Base-by-base conservation (phyloP, 2,329 filamentous ascomycete genomes). In the Aspergillus awamori region DNA sequence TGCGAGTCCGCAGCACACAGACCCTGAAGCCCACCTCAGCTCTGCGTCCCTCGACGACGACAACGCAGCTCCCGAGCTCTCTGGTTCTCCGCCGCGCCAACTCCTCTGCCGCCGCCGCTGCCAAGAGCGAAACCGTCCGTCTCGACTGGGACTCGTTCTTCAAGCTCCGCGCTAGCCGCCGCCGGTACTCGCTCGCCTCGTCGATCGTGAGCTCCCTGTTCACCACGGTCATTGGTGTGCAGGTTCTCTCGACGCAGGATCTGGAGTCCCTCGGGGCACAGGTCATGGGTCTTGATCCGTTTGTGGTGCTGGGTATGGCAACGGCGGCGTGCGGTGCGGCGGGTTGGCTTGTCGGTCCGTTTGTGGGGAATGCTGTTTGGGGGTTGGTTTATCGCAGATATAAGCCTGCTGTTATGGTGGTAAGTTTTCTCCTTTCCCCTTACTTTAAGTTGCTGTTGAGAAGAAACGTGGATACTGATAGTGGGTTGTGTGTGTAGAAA, bases 141-240 rank as follows among this genome's bases (percentile, higher is more conserved):
- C 86, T 93, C 45, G 86, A 92, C 79, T 98, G 94, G 94, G 89
- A 97, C 81, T 88, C 87, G 56, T 98, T 97, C 83, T 96, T 98
- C 83, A 87, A 87, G 74, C 88, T 98, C 62, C 92, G 94, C 72
- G 90, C 92, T 70, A 90, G 88, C 62, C 91, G 94, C 59, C 89
- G 94, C 63, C 87, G 91, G 70, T 90, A 93, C 81, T 92, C 94
- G 74, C 85, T 96, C 39, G 85, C 84, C 53, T 93, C 92, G 66
- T 94, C 91, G 51, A 82, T 92, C 56, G 75, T 87, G 36, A 86
- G 86, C 36, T 88, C 89, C 45, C 66, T 88, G 5, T 79, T 82
- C 11, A 86, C 86, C 61, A 89, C 91, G 1, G 81, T 83, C 2
- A 64, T 71, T 8, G 79, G 78, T 5, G 71, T 79, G 6, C 74